A percentile compares a stretch with the other conserved stretches of the same genome.
Evolutionary conservation across 2,329 filamentous ascomycete species (phyloP).

Genomic region (Botrytis squamosa): DNA sequence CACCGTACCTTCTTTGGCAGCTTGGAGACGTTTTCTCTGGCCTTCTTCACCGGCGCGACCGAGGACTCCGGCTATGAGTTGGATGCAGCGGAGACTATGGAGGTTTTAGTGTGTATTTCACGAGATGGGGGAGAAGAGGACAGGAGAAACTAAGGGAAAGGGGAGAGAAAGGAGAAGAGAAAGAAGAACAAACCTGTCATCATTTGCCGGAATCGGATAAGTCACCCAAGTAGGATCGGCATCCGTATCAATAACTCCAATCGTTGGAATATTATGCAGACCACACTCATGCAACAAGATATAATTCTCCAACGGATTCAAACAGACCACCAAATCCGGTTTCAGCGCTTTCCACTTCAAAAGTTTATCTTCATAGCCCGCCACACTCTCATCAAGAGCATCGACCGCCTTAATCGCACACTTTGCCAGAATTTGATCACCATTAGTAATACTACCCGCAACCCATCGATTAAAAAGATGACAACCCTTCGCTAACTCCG

Average conservation of each 20-base stretch:
- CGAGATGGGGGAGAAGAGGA: too few species aligned
- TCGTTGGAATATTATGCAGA: slow-evolving; percentile 83
- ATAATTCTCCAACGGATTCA: slow-evolving; percentile 93
- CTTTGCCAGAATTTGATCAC: slow-evolving; percentile 77
- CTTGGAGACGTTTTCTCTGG: slow-evolving; percentile 62
- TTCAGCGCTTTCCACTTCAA: slow-evolving; percentile 64
- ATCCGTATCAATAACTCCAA: slow-evolving; percentile 93
- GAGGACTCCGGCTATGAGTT: slow-evolving; percentile 80
- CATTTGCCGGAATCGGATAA: slow-evolving; percentile 94
- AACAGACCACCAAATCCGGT: slow-evolving; percentile 86
- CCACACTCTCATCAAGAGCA: slow-evolving; percentile 61
- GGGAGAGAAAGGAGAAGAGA: neutral
- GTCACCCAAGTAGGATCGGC: slow-evolving; percentile 91
- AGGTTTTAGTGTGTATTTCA: too few species aligned
- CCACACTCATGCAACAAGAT: slow-evolving; percentile 89
- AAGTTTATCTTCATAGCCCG: slow-evolving; percentile 65
- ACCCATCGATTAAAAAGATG: slow-evolving; percentile 94
- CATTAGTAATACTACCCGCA: slow-evolving; percentile 88
- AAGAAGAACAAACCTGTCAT: slow-evolving; percentile 68
- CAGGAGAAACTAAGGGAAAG: too few species aligned
- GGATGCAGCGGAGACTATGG: slow-evolving; percentile 71
- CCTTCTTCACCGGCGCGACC: slow-evolving; percentile 81
- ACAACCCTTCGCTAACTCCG: slow-evolving; percentile 73
- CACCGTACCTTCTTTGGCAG: slow-evolving; percentile 61
- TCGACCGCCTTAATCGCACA: slow-evolving; percentile 75